Conservation (phyloP, 2,329 filamentous ascomycete species). For the Ambrosiella xylebori region DNA sequence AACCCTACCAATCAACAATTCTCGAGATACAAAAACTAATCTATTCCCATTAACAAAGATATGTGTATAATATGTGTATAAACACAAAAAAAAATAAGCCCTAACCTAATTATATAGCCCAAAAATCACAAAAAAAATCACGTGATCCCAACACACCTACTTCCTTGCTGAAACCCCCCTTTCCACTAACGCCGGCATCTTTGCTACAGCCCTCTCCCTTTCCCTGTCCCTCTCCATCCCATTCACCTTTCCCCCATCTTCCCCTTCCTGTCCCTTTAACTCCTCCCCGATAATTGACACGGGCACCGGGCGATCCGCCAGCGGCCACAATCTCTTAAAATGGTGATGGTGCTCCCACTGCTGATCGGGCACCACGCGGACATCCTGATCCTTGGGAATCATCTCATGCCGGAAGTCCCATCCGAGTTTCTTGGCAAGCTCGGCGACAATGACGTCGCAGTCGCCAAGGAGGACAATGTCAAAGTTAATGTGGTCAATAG, state of each 20-base stretch:
- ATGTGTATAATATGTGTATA: no score
- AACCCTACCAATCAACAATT: no score
- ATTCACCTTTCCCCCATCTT: background rate
- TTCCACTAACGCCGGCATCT: background rate
- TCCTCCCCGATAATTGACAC: background rate
- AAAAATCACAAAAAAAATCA: background rate
- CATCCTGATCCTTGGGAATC: constrained; percentile 49
- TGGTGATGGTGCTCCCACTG: background rate
- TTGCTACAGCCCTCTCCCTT: background rate
- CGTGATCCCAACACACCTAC: background rate
- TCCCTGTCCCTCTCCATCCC: background rate
- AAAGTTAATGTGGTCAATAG: constrained; percentile 79
- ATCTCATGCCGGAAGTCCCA: constrained; percentile 75
- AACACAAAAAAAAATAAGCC: background rate
- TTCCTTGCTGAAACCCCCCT: background rate
- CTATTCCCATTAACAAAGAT: background rate
- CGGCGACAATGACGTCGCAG: constrained; percentile 76
- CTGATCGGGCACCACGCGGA: constrained; percentile 34
- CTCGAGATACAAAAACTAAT: no score
- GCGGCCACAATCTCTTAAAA: background rate
- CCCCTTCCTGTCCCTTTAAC: background rate
- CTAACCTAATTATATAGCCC: background rate
- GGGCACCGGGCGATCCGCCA: background rate
- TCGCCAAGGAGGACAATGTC: constrained; percentile 94
- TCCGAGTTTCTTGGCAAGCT: constrained; percentile 64